Evolutionary conservation across 768 basidiomycete species (phyloP).

Genomic region (Boletus sensibilis): DNA sequence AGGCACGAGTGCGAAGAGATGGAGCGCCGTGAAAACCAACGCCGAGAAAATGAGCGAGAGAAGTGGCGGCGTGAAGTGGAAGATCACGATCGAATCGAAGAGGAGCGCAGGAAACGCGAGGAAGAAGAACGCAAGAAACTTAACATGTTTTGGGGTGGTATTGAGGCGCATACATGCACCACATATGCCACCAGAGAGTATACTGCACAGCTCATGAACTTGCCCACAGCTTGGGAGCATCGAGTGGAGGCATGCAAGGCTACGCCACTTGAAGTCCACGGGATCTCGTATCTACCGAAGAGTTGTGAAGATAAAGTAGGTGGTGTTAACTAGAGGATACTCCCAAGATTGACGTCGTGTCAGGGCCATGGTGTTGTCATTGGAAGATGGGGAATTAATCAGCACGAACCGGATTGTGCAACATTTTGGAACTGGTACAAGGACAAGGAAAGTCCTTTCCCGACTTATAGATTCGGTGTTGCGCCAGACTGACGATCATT

Average conservation of each 20-base stretch:
- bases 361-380: slow-evolving; percentile 20
- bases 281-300: slow-evolving; percentile 16
- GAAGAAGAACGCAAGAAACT: slow-evolving; percentile 29
- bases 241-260: slow-evolving; percentile 28
- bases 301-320: slow-evolving; percentile 24
- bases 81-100: slow-evolving; percentile 12
- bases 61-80: slow-evolving; percentile 21
- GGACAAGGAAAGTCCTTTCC: slow-evolving; percentile 25
- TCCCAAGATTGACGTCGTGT: not conserved
- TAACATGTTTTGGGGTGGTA: slow-evolving; percentile 23
- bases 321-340: not conserved
- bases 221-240: slow-evolving; percentile 22
- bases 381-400: slow-evolving; percentile 29
- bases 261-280: slow-evolving; percentile 26
- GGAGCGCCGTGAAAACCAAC: slow-evolving; percentile 10
- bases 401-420: slow-evolving; percentile 29
- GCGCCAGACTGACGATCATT: not conserved
- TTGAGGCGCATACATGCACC: slow-evolving; percentile 22
- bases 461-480: too few species aligned
- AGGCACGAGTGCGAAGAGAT: slow-evolving; percentile 8
- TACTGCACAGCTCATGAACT: slow-evolving; percentile 27
- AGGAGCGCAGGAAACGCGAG: slow-evolving; percentile 20
- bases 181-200: slow-evolving; percentile 30
- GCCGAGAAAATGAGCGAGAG: slow-evolving; percentile 5
- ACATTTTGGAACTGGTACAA: slow-evolving; percentile 29